Evolutionary conservation across 257 asterid genomes (phyloP), one percentile per base, ranked within the genome.

Genomic region (Coffea canephora): DNA sequence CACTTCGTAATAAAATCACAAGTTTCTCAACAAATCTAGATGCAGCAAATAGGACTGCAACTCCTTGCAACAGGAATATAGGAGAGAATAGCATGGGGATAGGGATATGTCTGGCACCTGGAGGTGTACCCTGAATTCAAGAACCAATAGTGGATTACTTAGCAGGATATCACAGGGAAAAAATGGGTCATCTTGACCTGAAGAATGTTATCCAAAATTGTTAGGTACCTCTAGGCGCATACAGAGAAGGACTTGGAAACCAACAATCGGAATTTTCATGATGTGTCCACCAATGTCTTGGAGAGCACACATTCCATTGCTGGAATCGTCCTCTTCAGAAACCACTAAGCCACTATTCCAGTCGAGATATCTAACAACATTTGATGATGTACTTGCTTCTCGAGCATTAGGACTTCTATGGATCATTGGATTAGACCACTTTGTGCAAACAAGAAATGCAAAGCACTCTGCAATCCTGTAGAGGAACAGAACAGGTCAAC

Each of bases 391-490:
- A 83, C 91, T 81, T 80, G 90, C 94, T 82, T 90, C 99, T 73
- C 87, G 87, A 73, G 90, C 80, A 67, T 61, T 87, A 80, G 91
- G 80, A 77, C 87, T 87, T 87, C 92, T 80, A 86, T 94, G 99
- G 86, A 96, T 96, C 65, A 88, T 83, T 61, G 99, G 98, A 89
- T 96, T 96, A 71, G 96, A 89, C 99, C 99, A 96, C 89, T 89
- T 94, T 72, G 98, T 96, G 88, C 99, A 96, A 80, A 96, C 97
- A 89, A 96, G 98, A 87, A 94, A 96, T 1, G 99, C 97, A 88
- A 96, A 94, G 90, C 98, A 96, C 89, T 96, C 97, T 13, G 97
- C 98, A 76, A 96, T 89, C 82, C 99, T 96, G 85, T 46, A 80
- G 84, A 85, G 80, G 78, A 61, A 82, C 46, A 71, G 80, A 84